These are phyloP conservation scores for Clausena lansium DNA, from an alignment of 345 rosid genomes.

Conservation along the genomic window DNA sequence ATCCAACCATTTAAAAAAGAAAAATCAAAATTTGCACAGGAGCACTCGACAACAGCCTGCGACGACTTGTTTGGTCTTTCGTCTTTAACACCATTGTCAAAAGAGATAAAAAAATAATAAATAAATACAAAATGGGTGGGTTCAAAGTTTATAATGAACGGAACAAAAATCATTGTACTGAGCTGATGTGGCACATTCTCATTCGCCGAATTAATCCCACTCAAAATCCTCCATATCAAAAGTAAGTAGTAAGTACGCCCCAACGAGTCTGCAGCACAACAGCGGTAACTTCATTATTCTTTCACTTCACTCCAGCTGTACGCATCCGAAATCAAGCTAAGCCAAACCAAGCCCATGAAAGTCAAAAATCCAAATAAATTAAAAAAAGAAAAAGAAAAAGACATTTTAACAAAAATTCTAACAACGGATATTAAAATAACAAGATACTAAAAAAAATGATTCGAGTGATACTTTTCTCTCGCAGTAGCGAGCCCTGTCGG, in stretches of 20 bases:
- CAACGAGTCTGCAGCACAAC: neutral
- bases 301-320: neutral
- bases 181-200: neutral
- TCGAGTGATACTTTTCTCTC: neutral
- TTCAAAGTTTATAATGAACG: neutral
- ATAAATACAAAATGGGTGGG: neutral
- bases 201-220: neutral
- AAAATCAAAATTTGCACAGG: too few species aligned
- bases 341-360: neutral
- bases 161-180: neutral
- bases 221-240: neutral
- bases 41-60: neutral
- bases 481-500: constrained; percentile 16
- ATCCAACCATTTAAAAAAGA: too few species aligned
- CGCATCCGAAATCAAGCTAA: neutral
- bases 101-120: too few species aligned
- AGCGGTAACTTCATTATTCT: neutral
- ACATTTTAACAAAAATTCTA: constrained; percentile 2
- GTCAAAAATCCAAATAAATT: neutral
- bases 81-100: neutral
- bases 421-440: neutral
- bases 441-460: neutral
- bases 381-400: neutral
- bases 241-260: neutral
- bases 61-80: neutral